A percentile compares a stretch with the other conserved stretches of the same genome.
Evolutionary conservation across 768 basidiomycete genomes (phyloP).

Genomic region (Serendipita sp.): DNA sequence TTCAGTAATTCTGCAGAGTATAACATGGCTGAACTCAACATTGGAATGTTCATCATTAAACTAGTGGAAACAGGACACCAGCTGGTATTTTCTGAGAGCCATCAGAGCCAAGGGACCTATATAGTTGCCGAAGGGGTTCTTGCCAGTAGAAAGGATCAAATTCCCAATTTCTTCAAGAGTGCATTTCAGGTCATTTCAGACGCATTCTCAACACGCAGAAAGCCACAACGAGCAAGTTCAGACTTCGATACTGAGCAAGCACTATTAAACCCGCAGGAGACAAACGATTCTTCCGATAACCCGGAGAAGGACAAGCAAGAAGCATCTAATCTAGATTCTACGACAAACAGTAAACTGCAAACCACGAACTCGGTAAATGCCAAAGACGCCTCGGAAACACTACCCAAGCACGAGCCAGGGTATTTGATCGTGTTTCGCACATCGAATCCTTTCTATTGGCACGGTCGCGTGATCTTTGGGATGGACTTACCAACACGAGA

Average conservation of each 20-base stretch:
- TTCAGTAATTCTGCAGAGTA: conserved; percentile 93
- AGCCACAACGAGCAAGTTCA: conserved; percentile 10
- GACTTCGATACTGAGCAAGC: conserved; percentile 7
- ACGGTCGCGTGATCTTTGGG: background rate
- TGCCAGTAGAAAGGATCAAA: conserved; percentile 55
- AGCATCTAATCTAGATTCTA: background rate
- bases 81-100: conserved; percentile 75
- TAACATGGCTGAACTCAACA: conserved; percentile 50
- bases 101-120: conserved; percentile 85
- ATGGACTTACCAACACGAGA: conserved; percentile 39
- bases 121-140: conserved; percentile 69
- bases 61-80: conserved; percentile 79
- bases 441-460: background rate
- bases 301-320: conserved; percentile 11
- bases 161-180: conserved; percentile 65
- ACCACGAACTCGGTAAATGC: background rate
- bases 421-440: background rate
- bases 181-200: conserved; percentile 53
- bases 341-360: background rate
- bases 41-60: conserved; percentile 64
- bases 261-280: conserved; percentile 8
- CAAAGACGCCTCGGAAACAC: background rate
- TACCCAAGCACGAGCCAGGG: background rate
- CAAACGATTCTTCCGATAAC: conserved; percentile 19
- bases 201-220: conserved; percentile 15